Evolutionary conservation across 2,329 filamentous ascomycete species (phyloP).

Genomic region (Trichoderma koningii): DNA sequence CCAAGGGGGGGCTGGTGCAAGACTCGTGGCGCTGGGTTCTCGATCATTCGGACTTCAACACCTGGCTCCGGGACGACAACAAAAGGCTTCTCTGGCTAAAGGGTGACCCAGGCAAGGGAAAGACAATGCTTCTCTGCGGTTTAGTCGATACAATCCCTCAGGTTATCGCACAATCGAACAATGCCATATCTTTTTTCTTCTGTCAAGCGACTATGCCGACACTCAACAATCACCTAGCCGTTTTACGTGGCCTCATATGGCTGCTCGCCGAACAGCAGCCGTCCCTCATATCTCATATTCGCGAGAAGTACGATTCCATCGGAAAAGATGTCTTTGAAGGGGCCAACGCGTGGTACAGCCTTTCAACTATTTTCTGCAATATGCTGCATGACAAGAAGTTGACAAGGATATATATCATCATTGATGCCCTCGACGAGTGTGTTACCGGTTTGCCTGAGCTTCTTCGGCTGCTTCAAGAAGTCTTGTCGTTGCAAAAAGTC

Average conservation of each 20-base stretch:
- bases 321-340: conserved; percentile 45
- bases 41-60: conserved; percentile 33
- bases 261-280: conserved; percentile 41
- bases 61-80: conserved; percentile 24
- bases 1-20: conserved; percentile 39
- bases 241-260: conserved; percentile 49
- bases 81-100: conserved; percentile 43
- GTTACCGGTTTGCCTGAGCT: conserved; percentile 38
- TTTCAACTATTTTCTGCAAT: conserved; percentile 43
- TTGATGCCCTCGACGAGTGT: conserved; percentile 52
- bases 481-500: conserved; percentile 23
- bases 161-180: not conserved
- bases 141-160: conserved; percentile 34
- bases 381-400: conserved; percentile 45
- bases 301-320: conserved; percentile 38
- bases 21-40: conserved; percentile 43
- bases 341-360: conserved; percentile 40
- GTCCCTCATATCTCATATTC: conserved; percentile 40
- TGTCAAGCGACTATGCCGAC: conserved; percentile 32
- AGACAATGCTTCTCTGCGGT: conserved; percentile 47
- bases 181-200: conserved; percentile 27
- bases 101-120: conserved; percentile 48
- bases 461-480: conserved; percentile 42
- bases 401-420: conserved; percentile 39
- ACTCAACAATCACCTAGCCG: conserved; percentile 44